Evolutionary conservation across 768 basidiomycete species (phyloP).

Genomic region (Collybia mongolica): DNA sequence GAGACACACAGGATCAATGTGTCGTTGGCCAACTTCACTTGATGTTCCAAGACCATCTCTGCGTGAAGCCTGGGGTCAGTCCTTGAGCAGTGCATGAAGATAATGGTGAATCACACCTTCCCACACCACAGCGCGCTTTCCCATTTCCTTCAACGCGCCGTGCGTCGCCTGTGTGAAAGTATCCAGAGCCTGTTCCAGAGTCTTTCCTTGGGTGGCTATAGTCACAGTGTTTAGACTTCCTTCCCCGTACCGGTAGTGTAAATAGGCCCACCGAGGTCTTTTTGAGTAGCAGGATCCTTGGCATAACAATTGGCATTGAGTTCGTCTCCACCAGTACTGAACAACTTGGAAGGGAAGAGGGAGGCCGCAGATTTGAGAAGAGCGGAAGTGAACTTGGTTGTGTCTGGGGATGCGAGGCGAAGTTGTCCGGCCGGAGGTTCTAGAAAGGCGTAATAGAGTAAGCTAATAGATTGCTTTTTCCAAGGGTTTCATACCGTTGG

Average conservation of each 20-base stretch:
- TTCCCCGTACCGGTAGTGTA: neutral
- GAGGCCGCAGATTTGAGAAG: conserved; percentile 53
- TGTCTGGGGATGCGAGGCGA: conserved; percentile 59
- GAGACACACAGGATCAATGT: conserved; percentile 55
- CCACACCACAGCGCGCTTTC: conserved; percentile 83
- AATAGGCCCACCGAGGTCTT: conserved; percentile 40
- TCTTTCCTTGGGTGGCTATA: conserved; percentile 38
- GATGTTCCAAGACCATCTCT: conserved; percentile 66
- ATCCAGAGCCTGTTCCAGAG: conserved; percentile 62
- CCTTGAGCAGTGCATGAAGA: conserved; percentile 5
- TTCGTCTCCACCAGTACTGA: conserved; percentile 85
- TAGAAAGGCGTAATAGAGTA: conserved; percentile 7
- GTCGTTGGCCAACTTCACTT: conserved; percentile 45
- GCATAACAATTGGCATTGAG: conserved; percentile 66
- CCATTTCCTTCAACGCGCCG: conserved; percentile 44
- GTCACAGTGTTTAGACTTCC: neutral
- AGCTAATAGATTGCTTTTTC: neutral
- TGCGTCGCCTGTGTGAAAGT: conserved; percentile 64
- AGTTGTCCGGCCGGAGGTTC: conserved; percentile 88
- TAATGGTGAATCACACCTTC: conserved; percentile 50
- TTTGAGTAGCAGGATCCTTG: conserved; percentile 58
- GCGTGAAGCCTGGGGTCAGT: conserved; percentile 18
- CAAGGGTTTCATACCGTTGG: conserved; percentile 35
- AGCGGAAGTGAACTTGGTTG: conserved; percentile 56
- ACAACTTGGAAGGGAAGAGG: conserved; percentile 53